These are phyloP conservation scores for Volvariella volvacea DNA, from an alignment of 1,284 basidiomycete species.

Conservation along the genomic window DNA sequence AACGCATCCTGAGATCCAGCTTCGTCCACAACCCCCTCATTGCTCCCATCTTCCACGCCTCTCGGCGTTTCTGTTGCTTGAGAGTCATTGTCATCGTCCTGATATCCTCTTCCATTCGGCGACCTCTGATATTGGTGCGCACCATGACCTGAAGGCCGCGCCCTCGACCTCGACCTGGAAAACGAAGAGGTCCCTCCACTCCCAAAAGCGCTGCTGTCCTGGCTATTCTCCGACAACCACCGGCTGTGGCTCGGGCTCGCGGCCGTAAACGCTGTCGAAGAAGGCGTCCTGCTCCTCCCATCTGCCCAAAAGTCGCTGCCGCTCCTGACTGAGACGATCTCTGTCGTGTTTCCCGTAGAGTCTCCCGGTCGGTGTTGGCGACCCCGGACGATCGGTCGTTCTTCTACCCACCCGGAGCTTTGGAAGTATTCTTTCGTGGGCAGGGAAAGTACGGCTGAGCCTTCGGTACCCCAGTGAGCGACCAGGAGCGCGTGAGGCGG, in stretches of 20 bases:
- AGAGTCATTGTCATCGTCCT: conserved; percentile 43
- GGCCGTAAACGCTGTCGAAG: conserved; percentile 49
- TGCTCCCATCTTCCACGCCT: conserved; percentile 19
- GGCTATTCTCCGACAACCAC: conserved; percentile 24
- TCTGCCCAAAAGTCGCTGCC: conserved; percentile 73
- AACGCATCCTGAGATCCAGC: conserved; percentile 74
- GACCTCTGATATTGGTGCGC: conserved; percentile 6
- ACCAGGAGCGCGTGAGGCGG: conserved; percentile 71
- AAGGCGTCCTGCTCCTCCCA: conserved; percentile 45
- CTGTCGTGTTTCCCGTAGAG: conserved; percentile 17
- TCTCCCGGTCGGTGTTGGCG: neutral
- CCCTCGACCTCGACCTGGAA: conserved; percentile 14
- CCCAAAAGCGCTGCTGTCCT: conserved; percentile 18
- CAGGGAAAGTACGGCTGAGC: conserved; percentile 71
- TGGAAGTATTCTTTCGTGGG: conserved; percentile 81
- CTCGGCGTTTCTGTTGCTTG: conserved; percentile 48
- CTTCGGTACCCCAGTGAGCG: conserved; percentile 69
- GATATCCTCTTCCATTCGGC: conserved; percentile 9
- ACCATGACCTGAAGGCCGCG: conserved; percentile 19
- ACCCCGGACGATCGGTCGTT: conserved; percentile 17
- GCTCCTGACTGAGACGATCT: conserved; percentile 55
- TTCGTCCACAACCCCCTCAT: conserved; percentile 49
- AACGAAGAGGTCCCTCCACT: conserved; percentile 10
- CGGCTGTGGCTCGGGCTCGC: conserved; percentile 13
- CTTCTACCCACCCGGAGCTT: conserved; percentile 66